Evolutionary conservation across 208 protist genomes (phyloP).

Genomic region (Acanthamoeba castellanii): DNA sequence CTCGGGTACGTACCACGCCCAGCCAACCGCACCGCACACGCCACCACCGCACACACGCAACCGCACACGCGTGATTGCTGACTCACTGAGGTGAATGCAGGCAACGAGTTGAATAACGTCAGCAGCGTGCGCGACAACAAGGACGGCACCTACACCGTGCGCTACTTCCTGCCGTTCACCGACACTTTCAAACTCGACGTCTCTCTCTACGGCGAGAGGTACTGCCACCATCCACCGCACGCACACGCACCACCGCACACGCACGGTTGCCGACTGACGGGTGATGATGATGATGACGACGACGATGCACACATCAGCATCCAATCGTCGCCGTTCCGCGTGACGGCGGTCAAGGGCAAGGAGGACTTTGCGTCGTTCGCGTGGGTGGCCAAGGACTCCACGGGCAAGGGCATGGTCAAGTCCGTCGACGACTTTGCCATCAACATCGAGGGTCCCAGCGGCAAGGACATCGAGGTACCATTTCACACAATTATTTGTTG

Average conservation of each 20-base stretch:
- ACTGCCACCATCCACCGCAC: conserved; percentile 65
- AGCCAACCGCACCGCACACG: background rate
- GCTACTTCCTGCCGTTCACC: conserved; percentile 77
- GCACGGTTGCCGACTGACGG: background rate
- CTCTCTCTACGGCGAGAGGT: conserved; percentile 71
- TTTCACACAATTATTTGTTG: background rate
- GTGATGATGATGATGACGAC: background rate
- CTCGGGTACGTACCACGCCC: background rate
- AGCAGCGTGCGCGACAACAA: conserved; percentile 80
- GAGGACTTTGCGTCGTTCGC: conserved; percentile 64
- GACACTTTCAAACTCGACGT: conserved; percentile 76
- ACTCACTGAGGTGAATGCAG: background rate
- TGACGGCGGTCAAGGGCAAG: conserved; percentile 50
- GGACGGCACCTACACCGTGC: conserved; percentile 85
- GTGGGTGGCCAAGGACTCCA: conserved; percentile 26
- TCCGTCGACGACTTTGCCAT: conserved; percentile 56
- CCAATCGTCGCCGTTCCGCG: conserved; percentile 11
- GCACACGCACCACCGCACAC: background rate
- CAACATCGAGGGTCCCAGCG: conserved; percentile 25
- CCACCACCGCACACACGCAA: background rate
- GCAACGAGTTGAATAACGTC: conserved; percentile 51
- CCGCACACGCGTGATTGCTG: too few species aligned
- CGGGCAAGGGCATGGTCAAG: conserved; percentile 18
- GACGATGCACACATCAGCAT: background rate
- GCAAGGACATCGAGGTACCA: conserved; percentile 27